These are phyloP conservation scores for Taiozyma sp. DNA, from an alignment of 1,139 yeast species.

Conservation along the genomic window DNA sequence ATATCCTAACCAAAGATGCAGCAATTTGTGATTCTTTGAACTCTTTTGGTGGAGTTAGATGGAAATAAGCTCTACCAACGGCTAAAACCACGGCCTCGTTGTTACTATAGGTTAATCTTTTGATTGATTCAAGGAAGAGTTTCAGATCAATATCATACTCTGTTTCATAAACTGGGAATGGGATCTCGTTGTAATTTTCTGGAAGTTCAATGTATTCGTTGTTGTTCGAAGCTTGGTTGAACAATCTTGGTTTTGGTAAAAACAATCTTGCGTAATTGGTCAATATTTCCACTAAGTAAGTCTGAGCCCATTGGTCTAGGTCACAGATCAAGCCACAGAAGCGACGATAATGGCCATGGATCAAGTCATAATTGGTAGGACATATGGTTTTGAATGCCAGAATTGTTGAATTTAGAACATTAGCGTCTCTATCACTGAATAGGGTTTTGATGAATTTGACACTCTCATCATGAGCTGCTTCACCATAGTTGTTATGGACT, in stretches of 20 bases:
- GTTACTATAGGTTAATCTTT: conserved; percentile 39
- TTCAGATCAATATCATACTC: conserved; percentile 51
- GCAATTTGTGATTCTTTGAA: conserved; percentile 45
- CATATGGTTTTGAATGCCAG: conserved; percentile 49
- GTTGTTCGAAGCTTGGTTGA: conserved; percentile 26
- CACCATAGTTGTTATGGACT: conserved; percentile 38
- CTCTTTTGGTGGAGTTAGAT: conserved; percentile 47
- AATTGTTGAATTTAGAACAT: conserved; percentile 69
- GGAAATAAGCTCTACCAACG: conserved; percentile 47
- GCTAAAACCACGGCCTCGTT: conserved; percentile 65
- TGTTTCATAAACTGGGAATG: conserved; percentile 35
- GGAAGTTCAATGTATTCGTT: conserved; percentile 35
- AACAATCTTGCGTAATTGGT: conserved; percentile 61
- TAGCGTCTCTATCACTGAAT: conserved; percentile 55
- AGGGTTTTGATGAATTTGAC: conserved; percentile 45
- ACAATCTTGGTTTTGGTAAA: conserved; percentile 45
- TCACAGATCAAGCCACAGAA: conserved; percentile 47
- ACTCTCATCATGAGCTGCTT: conserved; percentile 35
- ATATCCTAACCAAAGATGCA: conserved; percentile 41
- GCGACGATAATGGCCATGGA: conserved; percentile 69
- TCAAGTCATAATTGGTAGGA: conserved; percentile 51
- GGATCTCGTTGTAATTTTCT: conserved; percentile 32
- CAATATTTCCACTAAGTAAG: conserved; percentile 52
- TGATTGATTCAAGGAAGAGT: conserved; percentile 43
- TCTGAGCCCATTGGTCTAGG: conserved; percentile 78